These are phyloP conservation scores for Rauvolfia tetraphylla DNA, from an alignment of 257 asterid genomes.

Conservation along the genomic window DNA sequence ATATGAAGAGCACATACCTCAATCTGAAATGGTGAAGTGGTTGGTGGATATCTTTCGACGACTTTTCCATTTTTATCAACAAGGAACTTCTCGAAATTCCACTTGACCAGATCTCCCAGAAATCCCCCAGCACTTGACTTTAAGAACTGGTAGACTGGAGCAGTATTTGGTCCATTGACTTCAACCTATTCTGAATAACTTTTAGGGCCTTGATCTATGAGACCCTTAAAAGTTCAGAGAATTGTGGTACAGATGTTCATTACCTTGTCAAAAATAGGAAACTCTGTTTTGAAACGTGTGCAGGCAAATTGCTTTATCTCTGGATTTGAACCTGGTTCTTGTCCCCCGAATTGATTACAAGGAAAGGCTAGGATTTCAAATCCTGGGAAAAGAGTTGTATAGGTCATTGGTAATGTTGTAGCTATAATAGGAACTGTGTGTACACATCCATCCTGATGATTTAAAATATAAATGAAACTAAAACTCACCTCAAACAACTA, in stretches of 20 bases:
- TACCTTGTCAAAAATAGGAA: conserved; percentile 92
- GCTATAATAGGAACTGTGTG: not conserved
- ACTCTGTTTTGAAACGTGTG: conserved; percentile 82
- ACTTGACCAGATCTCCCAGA: conserved; percentile 76
- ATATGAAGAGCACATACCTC: conserved; percentile 47
- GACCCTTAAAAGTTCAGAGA: not conserved
- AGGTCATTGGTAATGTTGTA: not conserved
- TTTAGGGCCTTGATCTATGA: conserved; percentile 14
- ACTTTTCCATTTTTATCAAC: conserved; percentile 90
- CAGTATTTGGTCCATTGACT: conserved; percentile 88
- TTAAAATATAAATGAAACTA: not conserved
- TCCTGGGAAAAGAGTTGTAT: conserved; percentile 41
- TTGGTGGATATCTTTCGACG: conserved; percentile 83
- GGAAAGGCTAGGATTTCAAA: conserved; percentile 93
- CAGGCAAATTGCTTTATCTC: conserved; percentile 89
- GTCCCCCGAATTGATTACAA: conserved; percentile 94
- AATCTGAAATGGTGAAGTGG: conserved; percentile 84
- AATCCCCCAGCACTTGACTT: conserved; percentile 85
- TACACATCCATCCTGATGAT: not conserved
- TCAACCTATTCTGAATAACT: conserved; percentile 57
- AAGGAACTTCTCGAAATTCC: conserved; percentile 96
- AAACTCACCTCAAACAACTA: not conserved
- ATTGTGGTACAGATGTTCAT: not conserved
- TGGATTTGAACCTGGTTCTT: conserved; percentile 87
- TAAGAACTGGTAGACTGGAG: conserved; percentile 84